Conservation (phyloP, 345 rosid species). For the Adansonia digitata region DNA sequence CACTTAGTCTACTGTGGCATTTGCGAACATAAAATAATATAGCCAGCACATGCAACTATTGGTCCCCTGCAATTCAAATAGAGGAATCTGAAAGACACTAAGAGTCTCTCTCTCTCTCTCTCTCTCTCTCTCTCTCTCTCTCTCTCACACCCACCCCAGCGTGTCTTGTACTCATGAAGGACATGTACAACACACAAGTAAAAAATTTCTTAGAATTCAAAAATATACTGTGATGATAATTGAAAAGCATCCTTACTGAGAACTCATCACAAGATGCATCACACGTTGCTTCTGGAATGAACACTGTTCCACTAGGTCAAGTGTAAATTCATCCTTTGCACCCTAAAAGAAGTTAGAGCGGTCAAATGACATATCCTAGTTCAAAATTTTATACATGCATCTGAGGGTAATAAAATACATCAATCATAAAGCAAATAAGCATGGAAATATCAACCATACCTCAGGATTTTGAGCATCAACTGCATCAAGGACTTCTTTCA, state of each 20-base stretch:
- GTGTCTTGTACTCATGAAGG: not conserved
- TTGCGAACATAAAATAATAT: not conserved
- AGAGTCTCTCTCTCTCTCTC: not conserved
- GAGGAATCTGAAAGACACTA: not conserved
- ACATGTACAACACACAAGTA: not conserved
- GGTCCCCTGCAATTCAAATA: not conserved
- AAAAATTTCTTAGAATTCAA: not conserved
- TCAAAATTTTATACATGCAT: slow-evolving; percentile 10
- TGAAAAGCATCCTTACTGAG: slow-evolving; percentile 44
- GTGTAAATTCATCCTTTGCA: slow-evolving; percentile 88
- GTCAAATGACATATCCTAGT: not conserved
- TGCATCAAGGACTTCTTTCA: slow-evolving; percentile 87
- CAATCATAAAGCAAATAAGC: not conserved
- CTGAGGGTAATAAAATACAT: not conserved
- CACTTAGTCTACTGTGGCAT: not conserved
- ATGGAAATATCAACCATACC: slow-evolving; percentile 37
- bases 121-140: not conserved
- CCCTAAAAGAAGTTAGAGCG: slow-evolving; percentile 43
- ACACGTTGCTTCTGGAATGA: slow-evolving; percentile 93
- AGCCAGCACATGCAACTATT: not conserved
- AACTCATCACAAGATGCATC: slow-evolving; percentile 89
- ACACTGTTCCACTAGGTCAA: slow-evolving; percentile 98
- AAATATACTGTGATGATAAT: not conserved
- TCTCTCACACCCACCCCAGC: too few relatives aligned
- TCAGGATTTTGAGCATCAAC: slow-evolving; percentile 71